phyloP scores from a whole-genome alignment of 1,284 basidiomycete genomes.

The Trametes hirsuta region DNA sequence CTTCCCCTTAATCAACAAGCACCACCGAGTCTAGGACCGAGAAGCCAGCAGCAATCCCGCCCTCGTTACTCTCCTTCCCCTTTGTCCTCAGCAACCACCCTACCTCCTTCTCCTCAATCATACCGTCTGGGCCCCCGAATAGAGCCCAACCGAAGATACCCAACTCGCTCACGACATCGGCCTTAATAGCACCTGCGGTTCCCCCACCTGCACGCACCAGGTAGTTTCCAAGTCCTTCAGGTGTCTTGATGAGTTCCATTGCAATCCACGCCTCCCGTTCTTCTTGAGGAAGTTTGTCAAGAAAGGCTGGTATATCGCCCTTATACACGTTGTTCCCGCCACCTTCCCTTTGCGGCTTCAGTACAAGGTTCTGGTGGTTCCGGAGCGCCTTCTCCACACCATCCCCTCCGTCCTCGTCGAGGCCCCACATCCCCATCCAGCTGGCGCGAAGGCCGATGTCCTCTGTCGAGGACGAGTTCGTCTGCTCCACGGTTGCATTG shows the following conservation, averaged over 20 bases:
- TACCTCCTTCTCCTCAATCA: constrained; percentile 59
- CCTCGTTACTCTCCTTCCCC: constrained; percentile 91
- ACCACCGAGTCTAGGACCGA: constrained; percentile 85
- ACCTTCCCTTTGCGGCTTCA: constrained; percentile 97
- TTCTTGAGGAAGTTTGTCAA: constrained; percentile 58
- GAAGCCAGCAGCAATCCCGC: constrained; percentile 92
- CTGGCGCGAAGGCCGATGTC: constrained; percentile 38
- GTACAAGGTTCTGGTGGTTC: constrained; percentile 64
- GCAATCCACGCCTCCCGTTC: constrained; percentile 88
- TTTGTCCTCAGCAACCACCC: constrained; percentile 95
- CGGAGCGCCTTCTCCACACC: constrained; percentile 86
- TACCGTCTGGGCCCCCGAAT: constrained; percentile 51
- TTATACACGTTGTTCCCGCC: constrained; percentile 98
- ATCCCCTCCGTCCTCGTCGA: constrained; percentile 44
- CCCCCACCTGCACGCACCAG: constrained; percentile 64
- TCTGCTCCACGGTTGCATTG: too few relatives aligned
- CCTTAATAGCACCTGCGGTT: constrained; percentile 42
- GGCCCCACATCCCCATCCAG: constrained; percentile 43
- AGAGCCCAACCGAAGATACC: constrained; percentile 92
- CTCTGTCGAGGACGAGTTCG: not conserved
- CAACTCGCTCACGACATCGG: constrained; percentile 87
- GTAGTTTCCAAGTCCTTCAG: constrained; percentile 67
- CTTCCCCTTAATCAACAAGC: constrained; percentile 53
- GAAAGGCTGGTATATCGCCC: constrained; percentile 77
- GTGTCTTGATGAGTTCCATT: constrained; percentile 89